Evolutionary conservation across 495 filamentous ascomycete genomes (phyloP), one percentile per base, ranked within the genome.

Genomic region (Filosporella fistucella): DNA sequence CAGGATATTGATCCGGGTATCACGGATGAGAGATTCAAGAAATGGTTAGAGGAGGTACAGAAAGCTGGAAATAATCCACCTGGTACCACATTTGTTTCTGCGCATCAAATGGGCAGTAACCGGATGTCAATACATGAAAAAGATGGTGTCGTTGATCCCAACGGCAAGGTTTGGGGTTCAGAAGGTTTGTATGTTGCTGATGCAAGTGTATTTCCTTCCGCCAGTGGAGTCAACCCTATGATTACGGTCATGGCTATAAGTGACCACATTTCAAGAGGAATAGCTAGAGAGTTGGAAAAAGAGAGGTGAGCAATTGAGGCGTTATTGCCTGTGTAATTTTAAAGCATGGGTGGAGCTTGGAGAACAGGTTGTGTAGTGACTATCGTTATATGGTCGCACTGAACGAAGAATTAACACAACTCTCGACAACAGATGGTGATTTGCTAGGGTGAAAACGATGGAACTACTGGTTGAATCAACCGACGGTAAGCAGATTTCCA

Each of bases 161-260:
- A 72, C 38, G 89, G 89, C 1, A 75, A 72, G 54, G 88, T 93
- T 3, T 95, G 88, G 88, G 89, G 80, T 0, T 73, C 76, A 0
- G 67, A 84, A 37, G 82, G 79, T 0, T 49, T 96, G 54, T 93
- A 84, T 58, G 81, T 96, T 2, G 77, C 82, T 2, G 91, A 97
- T 70, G 86, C 89, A 22, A 94, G 88, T 54, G 81, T 96, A 0
- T 89, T 96, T 52, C 91, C 91, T 0, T 86, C 81, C 46, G 89
- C 91, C 4, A 89, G 84, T 54, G 91, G 91, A 4, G 90, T 94
- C 10, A 96, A 96, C 62, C 91, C 90, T 3, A 96, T 96, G 91
- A 68, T 95, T 26, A 95, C 89, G 35, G 84, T 75, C 46, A 93
- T 96, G 89, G 88, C 81, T 2, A 89, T 95, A 54, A 52, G 47